Evolutionary conservation across 306 rosid genomes (phyloP).

Genomic region (Spatholobus suberectus): DNA sequence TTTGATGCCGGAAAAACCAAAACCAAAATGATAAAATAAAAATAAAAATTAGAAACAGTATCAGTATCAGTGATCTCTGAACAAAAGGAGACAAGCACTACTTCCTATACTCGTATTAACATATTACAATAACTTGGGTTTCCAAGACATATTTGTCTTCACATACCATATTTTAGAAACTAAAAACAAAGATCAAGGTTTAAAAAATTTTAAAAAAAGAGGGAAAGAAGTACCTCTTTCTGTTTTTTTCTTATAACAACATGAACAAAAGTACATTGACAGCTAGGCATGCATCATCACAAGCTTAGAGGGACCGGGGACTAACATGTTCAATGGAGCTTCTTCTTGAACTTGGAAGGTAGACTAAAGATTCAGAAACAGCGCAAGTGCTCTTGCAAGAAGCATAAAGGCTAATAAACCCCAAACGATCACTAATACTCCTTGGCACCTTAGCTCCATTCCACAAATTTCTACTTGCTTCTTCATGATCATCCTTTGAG

Average conservation of each 20-base stretch:
- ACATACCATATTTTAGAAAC: conserved; percentile 36
- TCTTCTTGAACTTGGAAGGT: conserved; percentile 66
- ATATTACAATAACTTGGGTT: conserved; percentile 46
- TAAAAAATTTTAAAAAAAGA: neutral
- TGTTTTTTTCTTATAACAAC: conserved; percentile 16
- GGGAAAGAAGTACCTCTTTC: conserved; percentile 35
- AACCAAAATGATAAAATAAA: neutral
- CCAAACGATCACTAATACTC: conserved; percentile 79
- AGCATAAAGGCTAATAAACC: conserved; percentile 58
- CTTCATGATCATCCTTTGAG: conserved; percentile 61
- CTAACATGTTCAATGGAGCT: conserved; percentile 54
- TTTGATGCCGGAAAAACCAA: conserved; percentile 16
- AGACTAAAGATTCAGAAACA: conserved; percentile 73
- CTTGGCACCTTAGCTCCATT: conserved; percentile 69
- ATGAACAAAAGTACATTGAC: conserved; percentile 33
- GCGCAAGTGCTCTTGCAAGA: conserved; percentile 82
- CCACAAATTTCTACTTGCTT: conserved; percentile 41
- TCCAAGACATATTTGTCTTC: conserved; percentile 49
- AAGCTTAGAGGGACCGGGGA: conserved; percentile 43
- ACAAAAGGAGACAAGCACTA: conserved; percentile 40
- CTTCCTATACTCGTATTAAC: conserved; percentile 49
- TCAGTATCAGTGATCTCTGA: conserved; percentile 32
- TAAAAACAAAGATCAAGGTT: conserved; percentile 13
- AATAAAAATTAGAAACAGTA: conserved; percentile 10
- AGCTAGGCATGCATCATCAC: neutral